A percentile compares a stretch with the other conserved stretches of the same genome.
Evolutionary conservation across 2,329 filamentous ascomycete species (phyloP).

Genomic region (Knufia petricola): DNA sequence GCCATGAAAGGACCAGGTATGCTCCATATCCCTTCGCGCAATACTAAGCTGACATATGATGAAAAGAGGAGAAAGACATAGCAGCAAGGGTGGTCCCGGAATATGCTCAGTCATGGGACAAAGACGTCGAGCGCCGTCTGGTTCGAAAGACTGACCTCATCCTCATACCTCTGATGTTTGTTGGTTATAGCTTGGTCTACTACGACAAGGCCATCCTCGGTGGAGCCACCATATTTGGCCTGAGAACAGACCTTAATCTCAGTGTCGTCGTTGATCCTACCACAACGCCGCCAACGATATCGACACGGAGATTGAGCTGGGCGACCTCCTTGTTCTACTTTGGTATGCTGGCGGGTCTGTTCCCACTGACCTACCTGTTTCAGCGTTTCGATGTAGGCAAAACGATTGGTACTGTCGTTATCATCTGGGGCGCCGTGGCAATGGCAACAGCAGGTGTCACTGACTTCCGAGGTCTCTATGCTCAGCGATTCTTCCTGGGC

Average conservation of each 20-base stretch:
- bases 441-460: slow-evolving; percentile 60
- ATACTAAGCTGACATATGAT: background rate
- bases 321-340: slow-evolving; percentile 59
- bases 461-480: slow-evolving; percentile 53
- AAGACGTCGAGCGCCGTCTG: slow-evolving; percentile 45
- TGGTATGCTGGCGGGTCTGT: slow-evolving; percentile 64
- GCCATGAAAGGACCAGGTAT: background rate
- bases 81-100: slow-evolving; percentile 53
- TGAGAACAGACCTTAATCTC: slow-evolving; percentile 59
- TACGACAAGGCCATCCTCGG: slow-evolving; percentile 70
- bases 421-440: slow-evolving; percentile 58
- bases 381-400: slow-evolving; percentile 59
- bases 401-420: slow-evolving; percentile 53
- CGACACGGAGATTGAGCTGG: slow-evolving; percentile 63
- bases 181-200: slow-evolving; percentile 58
- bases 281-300: slow-evolving; percentile 44
- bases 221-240: slow-evolving; percentile 63
- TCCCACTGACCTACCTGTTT: slow-evolving; percentile 61
- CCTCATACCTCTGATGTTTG: slow-evolving; percentile 57
- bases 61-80: slow-evolving; percentile 33
- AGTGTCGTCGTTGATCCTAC: slow-evolving; percentile 41
- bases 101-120: slow-evolving; percentile 45
- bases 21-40: background rate
- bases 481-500: slow-evolving; percentile 54
- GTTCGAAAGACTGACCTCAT: slow-evolving; percentile 58